Evolutionary conservation across 495 filamentous ascomycete genomes (phyloP).

Genomic region (Thozetella sp.): DNA sequence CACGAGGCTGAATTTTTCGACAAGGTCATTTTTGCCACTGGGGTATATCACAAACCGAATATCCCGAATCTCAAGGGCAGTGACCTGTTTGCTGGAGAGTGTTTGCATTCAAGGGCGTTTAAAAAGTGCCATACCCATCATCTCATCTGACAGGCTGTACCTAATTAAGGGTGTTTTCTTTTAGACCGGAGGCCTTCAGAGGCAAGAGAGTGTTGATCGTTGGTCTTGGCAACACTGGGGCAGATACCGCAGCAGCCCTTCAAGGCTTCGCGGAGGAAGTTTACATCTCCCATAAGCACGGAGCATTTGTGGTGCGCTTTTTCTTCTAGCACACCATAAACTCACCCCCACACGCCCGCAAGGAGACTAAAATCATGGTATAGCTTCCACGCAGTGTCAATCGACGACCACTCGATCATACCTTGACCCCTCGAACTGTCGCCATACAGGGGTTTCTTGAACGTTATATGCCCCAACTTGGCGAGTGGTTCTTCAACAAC

Average conservation of each 20-base stretch:
- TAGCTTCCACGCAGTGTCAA: not conserved
- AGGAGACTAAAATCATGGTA: not conserved
- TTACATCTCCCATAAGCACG: constrained; percentile 15
- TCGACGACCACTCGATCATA: not conserved
- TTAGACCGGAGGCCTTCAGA: constrained; percentile 11
- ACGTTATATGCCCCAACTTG: not conserved
- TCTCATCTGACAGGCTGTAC: not conserved
- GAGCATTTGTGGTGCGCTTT: constrained; percentile 16
- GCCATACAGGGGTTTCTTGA: constrained; percentile 6
- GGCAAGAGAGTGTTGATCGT: constrained; percentile 14
- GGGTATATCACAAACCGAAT: not conserved
- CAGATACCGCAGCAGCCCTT: constrained; percentile 10
- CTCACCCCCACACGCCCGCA: too few species aligned
- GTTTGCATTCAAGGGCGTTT: not conserved
- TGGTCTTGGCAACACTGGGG: constrained; percentile 16
- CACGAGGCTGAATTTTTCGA: not conserved
- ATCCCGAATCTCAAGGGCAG: not conserved
- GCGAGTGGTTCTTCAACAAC: constrained; percentile 11
- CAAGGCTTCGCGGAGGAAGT: constrained; percentile 9
- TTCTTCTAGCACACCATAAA: too few species aligned
- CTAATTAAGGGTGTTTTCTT: not conserved
- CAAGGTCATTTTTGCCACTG: not conserved
- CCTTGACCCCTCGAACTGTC: not conserved
- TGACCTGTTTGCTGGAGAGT: not conserved
- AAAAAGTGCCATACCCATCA: not conserved